Percentiles rank a stretch among this genome's conserved stretches.
Evolutionary conservation across 2,329 filamentous ascomycete species (phyloP).

Genomic region (Xylariaceae sp.): DNA sequence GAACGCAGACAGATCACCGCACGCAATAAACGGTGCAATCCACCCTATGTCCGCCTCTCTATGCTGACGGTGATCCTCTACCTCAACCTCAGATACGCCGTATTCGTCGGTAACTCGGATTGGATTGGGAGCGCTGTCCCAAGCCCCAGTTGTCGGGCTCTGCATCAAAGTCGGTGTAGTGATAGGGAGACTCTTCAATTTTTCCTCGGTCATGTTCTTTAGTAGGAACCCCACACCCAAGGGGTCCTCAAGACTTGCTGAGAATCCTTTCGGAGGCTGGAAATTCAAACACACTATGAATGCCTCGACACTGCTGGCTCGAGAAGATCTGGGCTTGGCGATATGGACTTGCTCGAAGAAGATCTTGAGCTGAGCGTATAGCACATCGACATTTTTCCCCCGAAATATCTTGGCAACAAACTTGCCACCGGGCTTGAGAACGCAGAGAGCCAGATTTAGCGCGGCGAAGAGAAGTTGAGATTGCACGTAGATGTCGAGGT

Average conservation of each 20-base stretch:
- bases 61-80: conserved; percentile 41
- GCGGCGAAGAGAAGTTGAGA: conserved; percentile 92
- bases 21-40: conserved; percentile 96
- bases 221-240: conserved; percentile 59
- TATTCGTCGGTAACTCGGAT: conserved; percentile 24
- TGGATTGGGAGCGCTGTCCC: conserved; percentile 32
- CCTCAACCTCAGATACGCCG: conserved; percentile 42
- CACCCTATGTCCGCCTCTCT: conserved; percentile 53
- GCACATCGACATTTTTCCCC: conserved; percentile 87
- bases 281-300: conserved; percentile 96
- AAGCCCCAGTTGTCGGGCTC: conserved; percentile 40
- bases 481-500: conserved; percentile 97
- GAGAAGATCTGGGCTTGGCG: conserved; percentile 86
- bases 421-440: conserved; percentile 85
- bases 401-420: conserved; percentile 99
- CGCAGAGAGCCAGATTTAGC: conserved; percentile 86
- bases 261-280: conserved; percentile 68
- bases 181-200: conserved; percentile 37
- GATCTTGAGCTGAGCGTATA: conserved; percentile 88
- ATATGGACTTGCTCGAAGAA: conserved; percentile 85
- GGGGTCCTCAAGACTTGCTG: conserved; percentile 68
- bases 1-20: conserved; percentile 88
- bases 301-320: conserved; percentile 94
- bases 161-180: conserved; percentile 42
- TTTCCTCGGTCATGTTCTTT: conserved; percentile 43